Base-by-base conservation (phyloP, 2,329 filamentous ascomycete species). In the Aspergillus sp. region DNA sequence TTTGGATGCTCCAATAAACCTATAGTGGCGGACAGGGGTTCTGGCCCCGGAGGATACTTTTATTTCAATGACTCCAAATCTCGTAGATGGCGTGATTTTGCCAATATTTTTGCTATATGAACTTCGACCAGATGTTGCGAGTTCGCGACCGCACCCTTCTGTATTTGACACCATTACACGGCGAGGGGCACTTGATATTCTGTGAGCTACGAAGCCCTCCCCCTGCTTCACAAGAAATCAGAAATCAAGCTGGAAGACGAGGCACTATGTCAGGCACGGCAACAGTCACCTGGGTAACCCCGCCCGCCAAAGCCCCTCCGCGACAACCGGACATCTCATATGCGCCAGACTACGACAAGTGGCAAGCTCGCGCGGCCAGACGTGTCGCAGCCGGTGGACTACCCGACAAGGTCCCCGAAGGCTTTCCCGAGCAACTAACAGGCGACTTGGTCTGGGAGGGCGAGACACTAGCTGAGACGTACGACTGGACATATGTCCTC, bases 391-490 rank as follows among this genome's bases (percentile, higher is more conserved):
- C 48, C 2, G 48, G 48, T 1, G 48, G 48, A 2, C 23, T 50
- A 30, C 48, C 48, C 25, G 17, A 25, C 7, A 41, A 41, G 11
- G 34, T 53, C 15, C 51, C 51, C 17, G 31, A 43, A 3, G 51
- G 51, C 15, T 53, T 81, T 63, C 81, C 81, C 0, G 30, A 66
- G 22, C 61, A 78, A 45, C 64, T 83, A 1, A 63, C 71, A 2
- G 80, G 79, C 0, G 71, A 79, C 3, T 70, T 83, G 1, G 81
- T 82, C 1, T 84, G 82, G 81, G 78, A 82, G 38, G 80, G 79
- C 3, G 72, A 74, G n/a, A 74, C 76, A 4, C 66, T 82, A 15
- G 69, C 65, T 5, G 62, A 66, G 1, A 69, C 68, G 1, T 78
- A 77, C 63, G 70, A 82, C 54, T 83, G 80, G 76, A 74, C 72